A percentile compares a stretch with the other conserved stretches of the same genome.
Evolutionary conservation across 2,329 filamentous ascomycete genomes (phyloP).

Genomic region (Colletotrichum sidae): DNA sequence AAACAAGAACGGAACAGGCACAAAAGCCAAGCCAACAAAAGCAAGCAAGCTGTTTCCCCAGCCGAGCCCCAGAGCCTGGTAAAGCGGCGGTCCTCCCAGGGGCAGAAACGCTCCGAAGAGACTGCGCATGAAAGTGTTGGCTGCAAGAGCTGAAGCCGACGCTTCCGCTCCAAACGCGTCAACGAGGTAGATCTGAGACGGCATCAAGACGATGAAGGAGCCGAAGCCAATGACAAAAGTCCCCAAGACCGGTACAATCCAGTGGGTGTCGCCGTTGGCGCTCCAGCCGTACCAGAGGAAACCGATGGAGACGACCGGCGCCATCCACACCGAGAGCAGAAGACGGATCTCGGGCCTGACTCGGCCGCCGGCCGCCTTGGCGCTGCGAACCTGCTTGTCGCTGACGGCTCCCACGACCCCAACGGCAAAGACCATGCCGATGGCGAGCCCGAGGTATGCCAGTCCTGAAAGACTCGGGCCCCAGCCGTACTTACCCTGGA

Average conservation of each 20-base stretch:
- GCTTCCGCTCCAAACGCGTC: constrained; percentile 43
- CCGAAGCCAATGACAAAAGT: constrained; percentile 63
- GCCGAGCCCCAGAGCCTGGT: constrained; percentile 33
- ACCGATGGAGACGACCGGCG: constrained; percentile 45
- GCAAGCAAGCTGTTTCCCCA: constrained; percentile 39
- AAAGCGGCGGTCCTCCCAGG: constrained; percentile 31
- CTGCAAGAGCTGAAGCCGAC: constrained; percentile 12
- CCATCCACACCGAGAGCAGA: constrained; percentile 4
- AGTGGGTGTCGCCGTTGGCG: constrained; percentile 61
- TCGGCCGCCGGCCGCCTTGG: constrained; percentile 2
- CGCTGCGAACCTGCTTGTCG: constrained; percentile 18
- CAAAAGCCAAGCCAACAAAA: constrained; percentile 31
- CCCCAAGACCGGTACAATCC: constrained; percentile 71
- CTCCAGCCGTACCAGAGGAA: constrained; percentile 71
- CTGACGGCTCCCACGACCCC: constrained; percentile 12
- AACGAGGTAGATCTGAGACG: constrained; percentile 37
- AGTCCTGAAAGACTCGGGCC: constrained; percentile 40
- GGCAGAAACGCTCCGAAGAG: constrained; percentile 36
- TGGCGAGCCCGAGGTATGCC: constrained; percentile 23
- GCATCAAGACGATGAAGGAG: constrained; percentile 52
- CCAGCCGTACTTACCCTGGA: constrained; percentile 53
- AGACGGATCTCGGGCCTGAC: constrained; percentile 14
- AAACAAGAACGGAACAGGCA: constrained; percentile 27
- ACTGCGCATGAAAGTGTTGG: constrained; percentile 17
- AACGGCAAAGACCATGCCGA: constrained; percentile 27